Evolutionary conservation across 2,329 filamentous ascomycete genomes (phyloP).

Genomic region (Fusarium sp.): DNA sequence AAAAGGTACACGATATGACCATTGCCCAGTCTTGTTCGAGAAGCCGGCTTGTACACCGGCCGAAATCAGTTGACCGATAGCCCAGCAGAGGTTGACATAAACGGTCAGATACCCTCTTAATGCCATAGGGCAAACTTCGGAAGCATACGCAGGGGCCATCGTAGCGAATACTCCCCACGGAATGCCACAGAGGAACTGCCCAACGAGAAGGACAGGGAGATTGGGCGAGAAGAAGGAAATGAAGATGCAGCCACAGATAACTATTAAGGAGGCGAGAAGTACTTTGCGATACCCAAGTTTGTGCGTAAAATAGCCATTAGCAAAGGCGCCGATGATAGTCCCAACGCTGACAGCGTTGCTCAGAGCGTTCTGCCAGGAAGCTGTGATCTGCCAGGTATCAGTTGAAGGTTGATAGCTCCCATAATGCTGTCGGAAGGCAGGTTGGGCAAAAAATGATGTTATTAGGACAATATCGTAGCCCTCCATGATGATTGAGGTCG

Average conservation of each 20-base stretch:
- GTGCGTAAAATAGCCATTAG: constrained; percentile 41
- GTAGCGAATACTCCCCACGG: constrained; percentile 58
- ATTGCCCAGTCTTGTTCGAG: constrained; percentile 39
- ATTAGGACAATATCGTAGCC: constrained; percentile 48
- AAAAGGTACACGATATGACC: constrained; percentile 54
- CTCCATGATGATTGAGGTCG: constrained; percentile 53
- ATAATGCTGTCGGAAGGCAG: constrained; percentile 44
- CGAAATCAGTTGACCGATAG: constrained; percentile 56
- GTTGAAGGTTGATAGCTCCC: constrained; percentile 32
- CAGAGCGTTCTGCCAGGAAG: constrained; percentile 26
- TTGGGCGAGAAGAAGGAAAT: constrained; percentile 51
- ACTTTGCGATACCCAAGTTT: constrained; percentile 56
- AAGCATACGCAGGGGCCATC: constrained; percentile 56
- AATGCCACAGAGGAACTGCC: constrained; percentile 59
- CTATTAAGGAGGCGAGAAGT: constrained; percentile 55
- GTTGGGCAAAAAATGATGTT: constrained; percentile 48
- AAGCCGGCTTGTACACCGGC: constrained; percentile 46
- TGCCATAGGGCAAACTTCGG: constrained; percentile 57
- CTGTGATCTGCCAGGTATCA: constrained; percentile 21
- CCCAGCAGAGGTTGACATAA: constrained; percentile 58
- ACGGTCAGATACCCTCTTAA: constrained; percentile 56
- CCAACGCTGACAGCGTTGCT: constrained; percentile 25
- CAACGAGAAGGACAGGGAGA: constrained; percentile 56
- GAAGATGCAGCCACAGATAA: constrained; percentile 44
- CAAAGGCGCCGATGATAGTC: constrained; percentile 36